Conservation (phyloP, 2,329 filamentous ascomycete species). For the Ophioceras dolichostomum region DNA sequence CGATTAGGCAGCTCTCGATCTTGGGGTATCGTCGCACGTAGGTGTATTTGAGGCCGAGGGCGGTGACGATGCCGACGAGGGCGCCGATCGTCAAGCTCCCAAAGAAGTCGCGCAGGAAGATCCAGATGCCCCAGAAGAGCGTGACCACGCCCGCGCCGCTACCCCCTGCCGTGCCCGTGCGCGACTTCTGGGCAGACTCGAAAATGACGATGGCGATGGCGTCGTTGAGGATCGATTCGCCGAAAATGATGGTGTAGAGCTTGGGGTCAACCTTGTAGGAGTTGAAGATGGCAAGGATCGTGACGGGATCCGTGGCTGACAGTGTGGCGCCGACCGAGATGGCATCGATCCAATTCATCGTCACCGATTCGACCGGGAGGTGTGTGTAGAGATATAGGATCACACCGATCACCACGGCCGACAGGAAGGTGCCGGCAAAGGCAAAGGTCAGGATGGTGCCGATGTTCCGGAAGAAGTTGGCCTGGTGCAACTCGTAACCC, state of each 20-base stretch:
- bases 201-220: conserved; percentile 98
- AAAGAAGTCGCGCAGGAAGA: conserved; percentile 95
- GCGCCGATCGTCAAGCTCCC: conserved; percentile 85
- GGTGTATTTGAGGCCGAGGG: conserved; percentile 85
- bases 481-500: conserved; percentile 94
- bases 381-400: conserved; percentile 84
- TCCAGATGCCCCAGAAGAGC: conserved; percentile 81
- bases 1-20: conserved; percentile 90
- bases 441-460: conserved; percentile 96
- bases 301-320: conserved; percentile 93
- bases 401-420: conserved; percentile 82
- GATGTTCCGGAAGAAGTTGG: conserved; percentile 98
- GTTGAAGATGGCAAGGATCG: conserved; percentile 97
- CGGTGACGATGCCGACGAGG: conserved; percentile 74
- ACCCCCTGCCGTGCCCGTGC: conserved; percentile 47
- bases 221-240: conserved; percentile 95
- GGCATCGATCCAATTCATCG: conserved; percentile 86
- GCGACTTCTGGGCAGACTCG: conserved; percentile 92
- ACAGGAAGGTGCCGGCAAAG: conserved; percentile 94
- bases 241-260: conserved; percentile 96
- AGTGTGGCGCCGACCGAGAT: conserved; percentile 94
- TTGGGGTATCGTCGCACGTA: conserved; percentile 86
- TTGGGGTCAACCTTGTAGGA: conserved; percentile 99
- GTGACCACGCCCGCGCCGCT: conserved; percentile 65
- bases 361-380: conserved; percentile 72